Evolutionary conservation across 352 stramenopile species (phyloP).

Genomic region (Phytophthora pseudosyringae): DNA sequence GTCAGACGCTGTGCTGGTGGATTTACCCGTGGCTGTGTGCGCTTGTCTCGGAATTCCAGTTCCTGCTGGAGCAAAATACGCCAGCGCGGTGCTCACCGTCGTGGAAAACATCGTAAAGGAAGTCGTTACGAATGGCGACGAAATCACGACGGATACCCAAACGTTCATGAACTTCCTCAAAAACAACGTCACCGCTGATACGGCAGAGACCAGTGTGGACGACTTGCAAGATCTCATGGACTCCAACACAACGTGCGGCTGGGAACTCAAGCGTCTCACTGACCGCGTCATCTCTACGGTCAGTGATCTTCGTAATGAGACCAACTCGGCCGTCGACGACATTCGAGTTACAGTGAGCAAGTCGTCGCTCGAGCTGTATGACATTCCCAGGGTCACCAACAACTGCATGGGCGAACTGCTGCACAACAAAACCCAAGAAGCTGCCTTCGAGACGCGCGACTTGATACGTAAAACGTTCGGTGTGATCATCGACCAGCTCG

Average conservation of each 20-base stretch:
- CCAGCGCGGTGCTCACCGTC: slow-evolving; percentile 10
- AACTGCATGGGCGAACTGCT: slow-evolving; percentile 30
- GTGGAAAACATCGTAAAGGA: slow-evolving; percentile 33
- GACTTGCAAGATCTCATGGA: slow-evolving; percentile 23
- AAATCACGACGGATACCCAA: slow-evolving; percentile 21
- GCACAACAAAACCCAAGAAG: slow-evolving; percentile 22
- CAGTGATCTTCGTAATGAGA: slow-evolving; percentile 18
- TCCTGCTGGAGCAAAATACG: slow-evolving; percentile 18
- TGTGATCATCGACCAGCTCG: slow-evolving; percentile 30
- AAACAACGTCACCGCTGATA: slow-evolving; percentile 23
- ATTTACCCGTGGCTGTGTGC: slow-evolving; percentile 24
- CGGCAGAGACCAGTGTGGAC: slow-evolving; percentile 11
- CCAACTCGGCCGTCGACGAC: slow-evolving; percentile 18
- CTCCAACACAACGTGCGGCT: slow-evolving; percentile 26
- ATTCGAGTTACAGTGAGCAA: slow-evolving; percentile 29
- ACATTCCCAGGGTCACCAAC: slow-evolving; percentile 29
- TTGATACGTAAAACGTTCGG: slow-evolving; percentile 30
- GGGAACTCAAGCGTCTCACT: slow-evolving; percentile 28
- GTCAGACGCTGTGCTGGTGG: slow-evolving; percentile 19
- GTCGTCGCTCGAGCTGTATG: slow-evolving; percentile 18
- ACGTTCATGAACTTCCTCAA: slow-evolving; percentile 31
- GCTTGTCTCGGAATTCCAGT: slow-evolving; percentile 22
- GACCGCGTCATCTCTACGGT: slow-evolving; percentile 18
- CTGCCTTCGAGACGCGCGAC: slow-evolving; percentile 27
- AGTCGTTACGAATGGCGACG: slow-evolving; percentile 26